Evolutionary conservation across 768 basidiomycete species (phyloP), one percentile per base, ranked within the genome.

Genomic region (Rhizopogon salebrosus): DNA sequence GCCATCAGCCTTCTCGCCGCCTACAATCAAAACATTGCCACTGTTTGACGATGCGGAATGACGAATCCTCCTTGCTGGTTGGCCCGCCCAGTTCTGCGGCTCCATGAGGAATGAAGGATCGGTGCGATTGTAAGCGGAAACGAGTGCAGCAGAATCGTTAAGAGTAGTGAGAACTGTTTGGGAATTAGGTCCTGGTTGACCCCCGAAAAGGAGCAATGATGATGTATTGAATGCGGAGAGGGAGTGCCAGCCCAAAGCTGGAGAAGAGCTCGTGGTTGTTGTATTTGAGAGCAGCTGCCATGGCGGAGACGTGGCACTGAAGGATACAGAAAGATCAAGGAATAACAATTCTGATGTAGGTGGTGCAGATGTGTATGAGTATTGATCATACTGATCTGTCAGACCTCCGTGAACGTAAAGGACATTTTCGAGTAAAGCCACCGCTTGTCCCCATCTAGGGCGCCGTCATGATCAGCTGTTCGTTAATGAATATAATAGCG

Each of bases 401-500:
- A 90, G 84, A 43, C 93, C 93, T 35, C 92, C 93, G 54, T 89
- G 84, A 38, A 94, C 71, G 63, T 83, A 83, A 39, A 95, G 72
- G 10, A 74, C 73, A 56, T 81, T 75, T 60, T 79, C 73, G 22
- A 87, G 65, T 39, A 86, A 61, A 18, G 82, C 77, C 1, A 74
- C 70, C 4, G 89, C 87, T 57, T 92, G 90, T 26, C 85, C 93
- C 93, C 93, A 95, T 74, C 93, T 94, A 40, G 20, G 36, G 29
- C 14, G 23, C n/a, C 26, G 36, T 64, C 29, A 60, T 57, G 29
- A 18, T 16, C 39, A 51, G 43, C 8, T 23, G 40, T 26, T 6
- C 38, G n/a, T 27, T 8, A 7, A 27, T 18, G n/a, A 16, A 22
- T 7, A 29, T 13, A 10, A 23, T 3, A 52, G n/a, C n/a, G n/a